Percentiles rank a stretch among this genome's conserved stretches.
These are phyloP conservation scores for Aristolochia fimbriata DNA, from an alignment of 164 flowering plant species.

Conservation along the genomic window DNA sequence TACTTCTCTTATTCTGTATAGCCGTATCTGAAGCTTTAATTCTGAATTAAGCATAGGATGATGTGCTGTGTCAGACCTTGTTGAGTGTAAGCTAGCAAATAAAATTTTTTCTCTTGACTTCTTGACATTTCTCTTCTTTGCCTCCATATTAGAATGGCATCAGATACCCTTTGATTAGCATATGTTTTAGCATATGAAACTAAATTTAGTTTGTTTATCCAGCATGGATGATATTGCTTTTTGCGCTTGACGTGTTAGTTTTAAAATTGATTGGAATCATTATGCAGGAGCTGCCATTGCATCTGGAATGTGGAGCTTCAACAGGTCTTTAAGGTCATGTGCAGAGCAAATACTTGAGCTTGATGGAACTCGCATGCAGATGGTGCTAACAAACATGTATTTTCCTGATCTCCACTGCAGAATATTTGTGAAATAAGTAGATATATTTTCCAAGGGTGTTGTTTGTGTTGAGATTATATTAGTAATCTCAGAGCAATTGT, in stretches of 20 bases:
- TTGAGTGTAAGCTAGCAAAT: no score
- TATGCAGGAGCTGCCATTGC: conserved; percentile 44
- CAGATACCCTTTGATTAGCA: no score
- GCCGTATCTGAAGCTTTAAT: no score
- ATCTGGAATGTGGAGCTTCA: conserved; percentile 36
- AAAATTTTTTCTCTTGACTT: no score
- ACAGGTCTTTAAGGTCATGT: conserved; percentile 33
- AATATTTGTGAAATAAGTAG: background rate
- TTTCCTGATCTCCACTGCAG: conserved; percentile 10
- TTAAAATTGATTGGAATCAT: background rate
- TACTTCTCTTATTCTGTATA: no score
- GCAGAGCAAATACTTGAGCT: conserved; percentile 44
- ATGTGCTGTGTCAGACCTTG: background rate
- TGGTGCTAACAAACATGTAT: conserved; percentile 52
- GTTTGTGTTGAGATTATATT: no score
- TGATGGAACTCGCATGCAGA: conserved; percentile 61
- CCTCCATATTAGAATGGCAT: background rate
- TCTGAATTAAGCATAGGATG: background rate
- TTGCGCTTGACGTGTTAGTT: no score
- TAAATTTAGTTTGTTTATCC: background rate
- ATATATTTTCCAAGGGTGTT: no score
- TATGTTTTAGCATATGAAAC: background rate
- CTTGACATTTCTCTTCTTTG: no score
- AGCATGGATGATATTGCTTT: background rate
- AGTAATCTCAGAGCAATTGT: no score